Evolutionary conservation across 768 basidiomycete species (phyloP).

Genomic region (Podaxis sp.): DNA sequence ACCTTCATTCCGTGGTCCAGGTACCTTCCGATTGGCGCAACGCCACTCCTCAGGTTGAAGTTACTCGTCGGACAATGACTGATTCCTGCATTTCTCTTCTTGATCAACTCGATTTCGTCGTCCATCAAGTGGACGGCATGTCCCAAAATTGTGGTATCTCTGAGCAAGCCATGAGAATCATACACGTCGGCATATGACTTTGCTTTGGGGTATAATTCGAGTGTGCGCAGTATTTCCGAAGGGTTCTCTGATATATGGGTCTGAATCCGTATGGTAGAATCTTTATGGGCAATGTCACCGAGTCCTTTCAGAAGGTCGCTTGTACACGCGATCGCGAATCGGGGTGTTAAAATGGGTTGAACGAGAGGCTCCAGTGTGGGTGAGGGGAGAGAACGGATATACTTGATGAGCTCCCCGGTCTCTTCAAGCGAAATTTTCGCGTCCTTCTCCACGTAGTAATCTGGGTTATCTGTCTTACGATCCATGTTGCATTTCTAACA

Average conservation of each 20-base stretch:
- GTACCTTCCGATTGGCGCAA: constrained; percentile 75
- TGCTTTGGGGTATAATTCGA: constrained; percentile 64
- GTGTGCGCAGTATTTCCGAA: constrained; percentile 66
- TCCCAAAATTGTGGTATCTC: constrained; percentile 80
- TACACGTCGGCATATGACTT: constrained; percentile 80
- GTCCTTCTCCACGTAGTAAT: constrained; percentile 64
- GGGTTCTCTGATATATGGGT: constrained; percentile 91
- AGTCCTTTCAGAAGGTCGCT: constrained; percentile 62
- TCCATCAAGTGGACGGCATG: constrained; percentile 83
- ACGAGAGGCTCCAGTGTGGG: constrained; percentile 55
- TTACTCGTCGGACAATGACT: constrained; percentile 97
- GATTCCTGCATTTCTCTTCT: constrained; percentile 65
- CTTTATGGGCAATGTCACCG: constrained; percentile 50
- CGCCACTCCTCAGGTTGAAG: constrained; percentile 85
- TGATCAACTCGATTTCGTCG: constrained; percentile 73
- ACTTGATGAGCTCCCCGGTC: constrained; percentile 63
- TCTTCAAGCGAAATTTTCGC: constrained; percentile 54
- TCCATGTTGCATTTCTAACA: constrained; percentile 90
- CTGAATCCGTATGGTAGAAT: constrained; percentile 75
- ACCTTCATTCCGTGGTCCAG: constrained; percentile 89
- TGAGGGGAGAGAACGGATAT: constrained; percentile 61
- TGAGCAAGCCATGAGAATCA: constrained; percentile 73
- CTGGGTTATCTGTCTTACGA: constrained; percentile 52
- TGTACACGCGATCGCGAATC: constrained; percentile 94
- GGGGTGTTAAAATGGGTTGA: constrained; percentile 89